Percentiles rank a stretch among this genome's conserved stretches.
These are phyloP conservation scores for Colletotrichum eremochloae DNA, from an alignment of 2,329 filamentous ascomycete genomes.

Conservation along the genomic window DNA sequence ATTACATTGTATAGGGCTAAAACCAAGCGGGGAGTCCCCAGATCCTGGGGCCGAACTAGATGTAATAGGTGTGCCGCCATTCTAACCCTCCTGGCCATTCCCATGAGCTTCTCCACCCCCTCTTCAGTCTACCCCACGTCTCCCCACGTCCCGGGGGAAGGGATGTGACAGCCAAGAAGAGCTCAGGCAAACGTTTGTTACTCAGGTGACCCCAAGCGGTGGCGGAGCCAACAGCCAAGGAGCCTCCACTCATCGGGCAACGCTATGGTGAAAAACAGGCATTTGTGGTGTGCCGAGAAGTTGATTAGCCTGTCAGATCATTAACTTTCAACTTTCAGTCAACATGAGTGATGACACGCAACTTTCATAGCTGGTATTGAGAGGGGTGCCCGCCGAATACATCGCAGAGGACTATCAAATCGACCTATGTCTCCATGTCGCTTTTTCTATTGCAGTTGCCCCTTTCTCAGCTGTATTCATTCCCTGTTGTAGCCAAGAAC, in stretches of 20 bases:
- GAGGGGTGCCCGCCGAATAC: not conserved
- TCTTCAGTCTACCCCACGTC: not conserved
- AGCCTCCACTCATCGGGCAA: not conserved
- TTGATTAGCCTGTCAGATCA: not conserved
- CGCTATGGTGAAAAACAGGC: not conserved
- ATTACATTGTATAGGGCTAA: not conserved
- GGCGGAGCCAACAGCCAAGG: not conserved
- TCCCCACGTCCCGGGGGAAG: slow-evolving; percentile 23
- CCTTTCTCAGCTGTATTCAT: not conserved
- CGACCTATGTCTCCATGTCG: not conserved
- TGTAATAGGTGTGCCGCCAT: not conserved
- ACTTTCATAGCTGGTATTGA: not conserved
- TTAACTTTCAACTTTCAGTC: too few relatives aligned
- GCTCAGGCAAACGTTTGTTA: not conserved
- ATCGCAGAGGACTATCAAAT: not conserved
- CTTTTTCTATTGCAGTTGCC: not conserved
- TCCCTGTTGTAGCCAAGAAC: not conserved
- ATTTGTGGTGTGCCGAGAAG: not conserved
- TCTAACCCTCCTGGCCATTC: not conserved
- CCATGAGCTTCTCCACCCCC: not conserved
- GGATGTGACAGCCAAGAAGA: slow-evolving; percentile 24
- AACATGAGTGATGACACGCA: not conserved
- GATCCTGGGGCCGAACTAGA: not conserved
- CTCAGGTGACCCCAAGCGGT: not conserved
- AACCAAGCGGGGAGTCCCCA: not conserved